Conservation (phyloP, 257 asterid genomes). For the Leonotis leonurus region DNA sequence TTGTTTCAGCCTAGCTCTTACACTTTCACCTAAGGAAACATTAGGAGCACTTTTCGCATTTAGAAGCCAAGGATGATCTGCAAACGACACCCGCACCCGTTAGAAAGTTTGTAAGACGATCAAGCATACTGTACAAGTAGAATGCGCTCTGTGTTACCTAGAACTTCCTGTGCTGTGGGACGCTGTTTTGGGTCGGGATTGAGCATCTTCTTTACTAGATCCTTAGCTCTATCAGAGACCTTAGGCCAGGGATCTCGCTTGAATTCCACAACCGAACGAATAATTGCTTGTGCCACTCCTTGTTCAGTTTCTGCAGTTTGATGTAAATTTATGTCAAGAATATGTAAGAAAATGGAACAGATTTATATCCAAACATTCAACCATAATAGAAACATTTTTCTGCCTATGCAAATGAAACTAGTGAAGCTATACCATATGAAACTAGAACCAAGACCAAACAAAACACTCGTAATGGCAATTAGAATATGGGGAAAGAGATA, state of each 20-base stretch:
- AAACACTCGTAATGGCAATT: too few species aligned
- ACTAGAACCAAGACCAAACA: too few species aligned
- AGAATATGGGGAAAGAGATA: too few species aligned
- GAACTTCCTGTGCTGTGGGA: conserved; percentile 47
- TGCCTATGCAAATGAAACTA: too few species aligned
- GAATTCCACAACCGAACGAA: conserved; percentile 42
- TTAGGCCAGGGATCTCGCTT: conserved; percentile 58
- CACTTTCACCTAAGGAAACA: conserved; percentile 58
- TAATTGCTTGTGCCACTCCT: conserved; percentile 52
- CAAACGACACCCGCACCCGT: too few species aligned
- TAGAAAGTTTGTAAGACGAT: too few species aligned
- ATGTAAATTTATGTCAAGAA: not conserved
- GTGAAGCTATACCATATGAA: too few species aligned
- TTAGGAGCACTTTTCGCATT: conserved; percentile 51
- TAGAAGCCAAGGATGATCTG: conserved; percentile 54
- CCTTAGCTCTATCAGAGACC: conserved; percentile 54
- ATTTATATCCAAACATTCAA: too few species aligned
- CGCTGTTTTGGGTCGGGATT: conserved; percentile 42
- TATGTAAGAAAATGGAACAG: not conserved
- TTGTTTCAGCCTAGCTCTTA: conserved; percentile 53
- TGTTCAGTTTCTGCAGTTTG: conserved; percentile 58
- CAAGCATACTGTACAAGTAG: too few species aligned
- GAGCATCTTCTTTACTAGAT: conserved; percentile 53
- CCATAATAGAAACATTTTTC: too few species aligned
- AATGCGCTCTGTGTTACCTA: conserved; percentile 32